These are phyloP conservation scores for Acrocalymma vagum DNA, from an alignment of 2,329 filamentous ascomycete species.

Conservation along the genomic window DNA sequence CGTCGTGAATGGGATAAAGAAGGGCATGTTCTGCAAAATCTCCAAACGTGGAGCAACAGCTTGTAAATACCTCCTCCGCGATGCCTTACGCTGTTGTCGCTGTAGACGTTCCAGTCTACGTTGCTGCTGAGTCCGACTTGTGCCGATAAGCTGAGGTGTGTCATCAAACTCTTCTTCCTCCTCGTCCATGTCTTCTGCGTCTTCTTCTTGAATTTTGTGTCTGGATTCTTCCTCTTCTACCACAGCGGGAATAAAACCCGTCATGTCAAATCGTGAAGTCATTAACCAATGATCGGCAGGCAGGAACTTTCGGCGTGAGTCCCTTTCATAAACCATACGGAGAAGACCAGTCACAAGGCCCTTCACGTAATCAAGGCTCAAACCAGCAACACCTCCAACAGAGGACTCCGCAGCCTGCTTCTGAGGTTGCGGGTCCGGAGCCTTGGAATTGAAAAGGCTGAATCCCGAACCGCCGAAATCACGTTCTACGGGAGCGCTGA, in stretches of 20 bases:
- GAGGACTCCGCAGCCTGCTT: constrained; percentile 50
- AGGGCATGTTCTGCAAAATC: constrained; percentile 94
- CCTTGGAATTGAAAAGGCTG: constrained; percentile 43
- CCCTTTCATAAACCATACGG: constrained; percentile 89
- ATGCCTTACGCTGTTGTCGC: constrained; percentile 70
- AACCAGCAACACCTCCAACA: constrained; percentile 71
- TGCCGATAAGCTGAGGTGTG: constrained; percentile 57
- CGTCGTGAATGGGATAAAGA: constrained; percentile 92
- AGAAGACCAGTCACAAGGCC: constrained; percentile 81
- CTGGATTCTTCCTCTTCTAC: constrained; percentile 85
- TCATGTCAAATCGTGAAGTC: constrained; percentile 87
- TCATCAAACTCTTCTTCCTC: constrained; percentile 50
- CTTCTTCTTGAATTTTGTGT: constrained; percentile 72
- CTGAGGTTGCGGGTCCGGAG: constrained; percentile 26
- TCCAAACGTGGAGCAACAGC: constrained; percentile 86
- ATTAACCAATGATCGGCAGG: constrained; percentile 92
- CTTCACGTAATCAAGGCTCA: constrained; percentile 81
- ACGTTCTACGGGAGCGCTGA: constrained; percentile 56
- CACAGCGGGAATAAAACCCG: constrained; percentile 84
- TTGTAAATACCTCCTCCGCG: constrained; percentile 76
- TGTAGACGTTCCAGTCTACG: constrained; percentile 69
- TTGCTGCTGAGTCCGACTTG: constrained; percentile 68
- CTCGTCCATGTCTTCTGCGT: constrained; percentile 63
- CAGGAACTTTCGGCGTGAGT: constrained; percentile 86
- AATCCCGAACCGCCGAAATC: constrained; percentile 57